Percentiles rank a stretch among this genome's conserved stretches.
phyloP scores from a whole-genome alignment of 257 asterid species.

The Primulina huaijiensis region DNA sequence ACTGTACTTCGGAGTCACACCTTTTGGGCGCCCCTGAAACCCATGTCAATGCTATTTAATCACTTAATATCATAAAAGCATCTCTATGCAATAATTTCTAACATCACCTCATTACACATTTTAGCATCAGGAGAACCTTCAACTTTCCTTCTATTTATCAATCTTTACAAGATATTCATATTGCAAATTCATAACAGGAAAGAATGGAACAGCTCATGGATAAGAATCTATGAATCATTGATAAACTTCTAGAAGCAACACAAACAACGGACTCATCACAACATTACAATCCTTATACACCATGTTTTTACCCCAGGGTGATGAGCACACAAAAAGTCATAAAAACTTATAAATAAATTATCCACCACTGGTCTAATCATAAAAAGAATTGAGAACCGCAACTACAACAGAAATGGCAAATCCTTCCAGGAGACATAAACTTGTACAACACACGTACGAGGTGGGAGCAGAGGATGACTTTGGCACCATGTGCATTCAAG shows the following conservation, averaged over 20 bases:
- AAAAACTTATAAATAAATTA: constrained; percentile 6
- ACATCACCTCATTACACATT: background rate
- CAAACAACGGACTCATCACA: background rate
- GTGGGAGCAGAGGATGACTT: constrained; percentile 75
- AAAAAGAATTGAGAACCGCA: background rate
- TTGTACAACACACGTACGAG: constrained; percentile 41
- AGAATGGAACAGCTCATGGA: background rate
- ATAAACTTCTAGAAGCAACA: background rate
- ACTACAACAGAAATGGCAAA: background rate
- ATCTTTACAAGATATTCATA: background rate
- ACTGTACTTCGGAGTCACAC: constrained; percentile 92
- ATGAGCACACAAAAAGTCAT: background rate
- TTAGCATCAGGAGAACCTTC: background rate
- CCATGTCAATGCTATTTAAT: background rate
- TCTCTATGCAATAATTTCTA: background rate
- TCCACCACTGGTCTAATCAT: constrained; percentile 2
- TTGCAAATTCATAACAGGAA: background rate
- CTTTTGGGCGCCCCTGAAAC: constrained; percentile 87
- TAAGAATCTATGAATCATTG: background rate
- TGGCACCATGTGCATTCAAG: constrained; percentile 54
- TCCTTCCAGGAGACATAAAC: background rate
- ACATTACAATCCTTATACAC: background rate
- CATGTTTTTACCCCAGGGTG: background rate
- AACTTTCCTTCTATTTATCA: background rate
- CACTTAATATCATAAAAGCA: background rate